phyloP scores from a whole-genome alignment of 1,284 basidiomycete species.

The Ganoderma sinense region DNA sequence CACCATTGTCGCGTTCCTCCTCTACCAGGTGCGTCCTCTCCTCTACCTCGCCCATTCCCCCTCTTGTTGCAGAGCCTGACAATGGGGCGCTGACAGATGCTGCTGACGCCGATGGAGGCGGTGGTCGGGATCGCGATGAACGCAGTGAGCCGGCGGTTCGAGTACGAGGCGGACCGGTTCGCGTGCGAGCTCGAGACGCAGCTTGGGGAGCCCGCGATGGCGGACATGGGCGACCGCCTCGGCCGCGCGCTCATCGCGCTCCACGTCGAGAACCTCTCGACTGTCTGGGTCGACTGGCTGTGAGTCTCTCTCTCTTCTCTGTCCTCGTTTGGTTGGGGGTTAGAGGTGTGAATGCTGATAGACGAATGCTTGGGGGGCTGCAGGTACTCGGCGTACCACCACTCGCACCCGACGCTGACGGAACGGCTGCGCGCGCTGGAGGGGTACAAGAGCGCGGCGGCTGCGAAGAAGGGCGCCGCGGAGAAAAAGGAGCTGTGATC shows the following conservation, averaged over 20 bases:
- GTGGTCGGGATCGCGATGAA: conserved; percentile 83
- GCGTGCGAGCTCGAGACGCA: conserved; percentile 72
- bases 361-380: neutral
- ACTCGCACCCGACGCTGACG: conserved; percentile 91
- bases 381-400: conserved; percentile 91
- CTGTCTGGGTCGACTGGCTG: conserved; percentile 92
- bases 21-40: conserved; percentile 72
- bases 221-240: conserved; percentile 82
- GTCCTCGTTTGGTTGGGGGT: neutral
- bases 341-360: conserved; percentile 1
- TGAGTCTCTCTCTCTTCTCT: conserved; percentile 48
- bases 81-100: conserved; percentile 58
- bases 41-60: too few relatives aligned
- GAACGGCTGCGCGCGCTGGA: conserved; percentile 87
- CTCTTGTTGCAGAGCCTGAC: neutral
- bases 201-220: conserved; percentile 58
- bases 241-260: conserved; percentile 82
- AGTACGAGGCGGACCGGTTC: conserved; percentile 90
- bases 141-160: conserved; percentile 82
- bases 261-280: conserved; percentile 90
- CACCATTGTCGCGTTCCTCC: conserved; percentile 87
- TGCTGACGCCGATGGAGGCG: conserved; percentile 85
- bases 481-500: conserved; percentile 42
- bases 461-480: conserved; percentile 15
- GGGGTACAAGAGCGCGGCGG: conserved; percentile 45